phyloP scores from a whole-genome alignment of 2,329 filamentous ascomycete species.

The Colletotrichum falcatum region DNA sequence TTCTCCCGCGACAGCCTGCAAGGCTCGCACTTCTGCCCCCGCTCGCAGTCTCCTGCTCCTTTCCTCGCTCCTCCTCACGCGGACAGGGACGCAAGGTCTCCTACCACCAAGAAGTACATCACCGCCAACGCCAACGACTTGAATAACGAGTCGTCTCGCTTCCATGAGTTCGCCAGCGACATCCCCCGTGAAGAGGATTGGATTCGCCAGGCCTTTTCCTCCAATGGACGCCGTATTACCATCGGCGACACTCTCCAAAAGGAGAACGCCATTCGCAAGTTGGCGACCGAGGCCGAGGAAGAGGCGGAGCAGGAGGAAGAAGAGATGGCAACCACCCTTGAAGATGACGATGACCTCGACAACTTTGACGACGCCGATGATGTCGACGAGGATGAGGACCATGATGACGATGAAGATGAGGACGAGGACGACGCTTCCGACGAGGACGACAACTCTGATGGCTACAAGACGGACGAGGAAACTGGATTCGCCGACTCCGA shows the following conservation, averaged over 20 bases:
- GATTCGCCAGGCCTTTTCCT: constrained; percentile 77
- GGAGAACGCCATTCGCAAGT: constrained; percentile 86
- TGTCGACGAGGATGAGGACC: constrained; percentile 64
- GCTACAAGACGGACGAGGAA: constrained; percentile 81
- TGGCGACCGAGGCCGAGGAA: constrained; percentile 91
- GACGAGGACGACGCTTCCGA: constrained; percentile 66
- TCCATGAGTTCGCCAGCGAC: constrained; percentile 93
- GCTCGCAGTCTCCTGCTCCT: constrained; percentile 42
- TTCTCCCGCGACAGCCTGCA: constrained; percentile 45
- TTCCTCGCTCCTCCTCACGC: constrained; percentile 50
- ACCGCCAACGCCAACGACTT: constrained; percentile 64
- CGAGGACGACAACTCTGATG: constrained; percentile 68
- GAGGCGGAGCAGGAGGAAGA: constrained; percentile 83
- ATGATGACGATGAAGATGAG: constrained; percentile 63
- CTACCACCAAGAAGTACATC: constrained; percentile 60
- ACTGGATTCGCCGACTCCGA: constrained; percentile 77
- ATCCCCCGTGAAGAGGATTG: constrained; percentile 88
- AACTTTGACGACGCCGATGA: constrained; percentile 64
- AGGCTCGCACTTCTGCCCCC: constrained; percentile 43
- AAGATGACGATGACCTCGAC: constrained; percentile 60
- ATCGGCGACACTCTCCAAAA: constrained; percentile 90
- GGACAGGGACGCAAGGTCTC: constrained; percentile 53
- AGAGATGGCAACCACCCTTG: constrained; percentile 61
- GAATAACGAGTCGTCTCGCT: constrained; percentile 70
- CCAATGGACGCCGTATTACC: constrained; percentile 78